Conservation (phyloP, 108 stramenopile species). For the Skeletonema costatum region DNA sequence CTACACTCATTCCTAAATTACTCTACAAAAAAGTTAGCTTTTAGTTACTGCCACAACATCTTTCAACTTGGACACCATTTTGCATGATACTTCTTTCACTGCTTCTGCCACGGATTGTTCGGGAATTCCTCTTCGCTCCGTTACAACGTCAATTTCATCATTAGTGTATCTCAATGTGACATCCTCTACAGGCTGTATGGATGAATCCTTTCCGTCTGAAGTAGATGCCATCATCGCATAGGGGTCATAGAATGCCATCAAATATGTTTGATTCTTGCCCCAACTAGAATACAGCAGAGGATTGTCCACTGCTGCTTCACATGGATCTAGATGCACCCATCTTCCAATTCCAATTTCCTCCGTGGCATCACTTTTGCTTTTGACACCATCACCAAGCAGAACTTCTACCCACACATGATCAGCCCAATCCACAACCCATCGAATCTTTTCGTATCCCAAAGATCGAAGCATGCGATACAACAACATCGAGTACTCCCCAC, state of each 20-base stretch:
- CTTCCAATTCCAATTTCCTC: not conserved
- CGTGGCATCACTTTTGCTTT: not conserved
- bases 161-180: slow-evolving; percentile 45
- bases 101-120: slow-evolving; percentile 11
- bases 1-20: not conserved
- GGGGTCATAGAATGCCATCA: slow-evolving; percentile 61
- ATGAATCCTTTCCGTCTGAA: slow-evolving; percentile 2
- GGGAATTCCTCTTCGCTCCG: slow-evolving; percentile 49
- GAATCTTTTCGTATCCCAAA: slow-evolving; percentile 44
- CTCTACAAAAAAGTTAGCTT: too few relatives aligned
- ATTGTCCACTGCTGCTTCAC: slow-evolving; percentile 69
- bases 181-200: slow-evolving; percentile 44
- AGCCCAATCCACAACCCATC: slow-evolving; percentile 78
- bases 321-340: slow-evolving; percentile 79
- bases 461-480: slow-evolving; percentile 60
- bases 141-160: slow-evolving; percentile 33
- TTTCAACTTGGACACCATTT: slow-evolving; percentile 11
- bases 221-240: not conserved
- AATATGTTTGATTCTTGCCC: slow-evolving; percentile 76
- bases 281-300: slow-evolving; percentile 64
- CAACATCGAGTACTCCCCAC: slow-evolving; percentile 71
- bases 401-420: slow-evolving; percentile 78
- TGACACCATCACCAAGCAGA: slow-evolving; percentile 5
- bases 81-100: slow-evolving; percentile 14
- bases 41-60: not conserved